Evolutionary conservation across 2,329 filamentous ascomycete genomes (phyloP), one percentile per base, ranked within the genome.

Genomic region (Trichoderma sp.): DNA sequence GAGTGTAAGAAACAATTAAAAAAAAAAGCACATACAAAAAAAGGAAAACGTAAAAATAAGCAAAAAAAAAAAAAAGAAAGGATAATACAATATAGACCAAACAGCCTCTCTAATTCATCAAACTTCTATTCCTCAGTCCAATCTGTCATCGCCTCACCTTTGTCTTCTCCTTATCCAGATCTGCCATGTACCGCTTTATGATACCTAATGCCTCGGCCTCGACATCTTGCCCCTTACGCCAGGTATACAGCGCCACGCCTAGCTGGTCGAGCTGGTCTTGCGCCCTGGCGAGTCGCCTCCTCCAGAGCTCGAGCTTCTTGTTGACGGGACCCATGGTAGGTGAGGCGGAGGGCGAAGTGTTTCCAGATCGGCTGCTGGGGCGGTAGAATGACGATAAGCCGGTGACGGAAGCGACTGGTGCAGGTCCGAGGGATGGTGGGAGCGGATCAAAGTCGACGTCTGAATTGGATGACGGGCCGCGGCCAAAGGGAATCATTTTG

Each of bases 251-350:
- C 72, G 85, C 81, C 0, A 96, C 90, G 4, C 90, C 90, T 49
- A 89, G 82, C 5, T 83, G 81, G n/a, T 87, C 86, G 11, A 95
- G 83, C 49, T 82, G 79, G 35, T 88, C 81, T 72, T 91, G 88
- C 4, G 92, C 92, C 56, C 87, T 82, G 53, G 85, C 85, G 81
- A 92, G 87, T 52, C 92, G 82, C 68, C 89, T 85, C 71, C 85
- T 83, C 92, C 92, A 96, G 59, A 93, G 76, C 70, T 91, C 89
- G 68, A 93, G 83, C 72, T 92, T 91, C 80, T 91, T 93, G 77
- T 88, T 92, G 14, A 81, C 76, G 1, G 82, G 78, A 0, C 77
- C 77, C 21, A 79, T 69, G 0, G 73, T 77, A 1, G 80, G 80
- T 2, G 79, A 82, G 0, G 76, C 76, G 0, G 77, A 76, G 31